Evolutionary conservation across 768 basidiomycete species (phyloP), one percentile per base, ranked within the genome.

Genomic region (Rhizopogon vulgaris): DNA sequence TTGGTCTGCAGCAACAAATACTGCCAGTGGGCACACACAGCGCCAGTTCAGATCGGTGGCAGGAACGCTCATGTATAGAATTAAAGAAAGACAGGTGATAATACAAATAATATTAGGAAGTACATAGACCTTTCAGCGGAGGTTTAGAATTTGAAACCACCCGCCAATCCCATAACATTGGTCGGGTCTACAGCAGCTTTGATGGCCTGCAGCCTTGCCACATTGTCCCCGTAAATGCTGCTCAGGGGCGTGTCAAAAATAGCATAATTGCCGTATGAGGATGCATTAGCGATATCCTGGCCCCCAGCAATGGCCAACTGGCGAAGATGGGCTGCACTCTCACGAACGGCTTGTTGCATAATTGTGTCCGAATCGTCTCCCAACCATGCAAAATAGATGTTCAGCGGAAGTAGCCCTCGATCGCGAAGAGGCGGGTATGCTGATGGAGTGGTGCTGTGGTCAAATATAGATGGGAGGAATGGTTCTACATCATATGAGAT

Each of bases 151-250:
- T 80, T 85, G 63, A 75, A 84, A 7, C 83, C 82, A 0, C 84
- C 84, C n/a, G 83, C 71, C 9, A 83, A 72, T 7, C 73, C 76
- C 84, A 85, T 85, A 6, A 84, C 71, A 57, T 80, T 72, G 4
- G 67, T 43, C 0, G 83, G 83, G 60, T 85, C 84, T 34, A 78
- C 71, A 9, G 48, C 51, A 46, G 51, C 62, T 58, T 78, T 79
- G n/a, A 84, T 60, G 10, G 54, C 58, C 43, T 63, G 58, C 47
- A 85, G 60, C 42, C 48, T 61, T 1, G 63, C 58, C 7, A 83
- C 39, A 49, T 82, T 76, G 0, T 52, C 58, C 0, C 78, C 82
- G 53, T 79, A 84, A 32, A 85, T 60, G 2, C 62, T 42, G 28
- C 66, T 60, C 38, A 82, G 36, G 1, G 79, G 75, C 5, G 80